These are phyloP conservation scores for Citrus maxima DNA, from an alignment of 345 rosid species.

Conservation along the genomic window DNA sequence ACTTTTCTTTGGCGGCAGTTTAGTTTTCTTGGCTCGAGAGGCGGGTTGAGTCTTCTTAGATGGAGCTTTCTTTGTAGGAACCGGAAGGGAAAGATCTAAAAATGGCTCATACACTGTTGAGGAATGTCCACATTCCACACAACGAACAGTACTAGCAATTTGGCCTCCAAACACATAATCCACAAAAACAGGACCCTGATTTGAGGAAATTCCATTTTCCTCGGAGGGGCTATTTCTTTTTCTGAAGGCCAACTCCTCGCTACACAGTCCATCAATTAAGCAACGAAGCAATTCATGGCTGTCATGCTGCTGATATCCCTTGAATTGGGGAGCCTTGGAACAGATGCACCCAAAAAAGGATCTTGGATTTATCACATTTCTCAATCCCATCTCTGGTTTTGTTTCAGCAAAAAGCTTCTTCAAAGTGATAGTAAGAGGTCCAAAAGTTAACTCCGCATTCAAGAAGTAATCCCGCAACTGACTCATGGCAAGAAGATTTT, in stretches of 20 bases:
- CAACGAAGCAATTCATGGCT: conserved; percentile 90
- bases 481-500: conserved; percentile 77
- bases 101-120: conserved; percentile 90
- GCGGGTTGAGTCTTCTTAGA: conserved; percentile 47
- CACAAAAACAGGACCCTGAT: conserved; percentile 53
- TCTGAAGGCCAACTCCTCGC: conserved; percentile 62
- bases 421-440: conserved; percentile 65
- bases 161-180: conserved; percentile 84
- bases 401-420: conserved; percentile 73
- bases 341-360: conserved; percentile 60
- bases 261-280: conserved; percentile 77
- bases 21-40: conserved; percentile 67
- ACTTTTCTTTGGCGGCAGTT: conserved; percentile 61
- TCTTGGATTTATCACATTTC: conserved; percentile 71
- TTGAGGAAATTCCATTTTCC: conserved; percentile 30
- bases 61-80: conserved; percentile 79
- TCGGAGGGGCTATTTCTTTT: conserved; percentile 40
- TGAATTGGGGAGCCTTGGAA: conserved; percentile 87
- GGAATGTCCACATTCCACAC: conserved; percentile 81
- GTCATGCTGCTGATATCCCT: conserved; percentile 94
- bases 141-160: conserved; percentile 81
- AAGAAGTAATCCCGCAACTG: conserved; percentile 54
- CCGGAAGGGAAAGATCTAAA: conserved; percentile 89
- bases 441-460: conserved; percentile 44
- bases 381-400: conserved; percentile 48